Conservation (phyloP, 2,329 filamentous ascomycete species). For the Phyllosticta capitalensis region DNA sequence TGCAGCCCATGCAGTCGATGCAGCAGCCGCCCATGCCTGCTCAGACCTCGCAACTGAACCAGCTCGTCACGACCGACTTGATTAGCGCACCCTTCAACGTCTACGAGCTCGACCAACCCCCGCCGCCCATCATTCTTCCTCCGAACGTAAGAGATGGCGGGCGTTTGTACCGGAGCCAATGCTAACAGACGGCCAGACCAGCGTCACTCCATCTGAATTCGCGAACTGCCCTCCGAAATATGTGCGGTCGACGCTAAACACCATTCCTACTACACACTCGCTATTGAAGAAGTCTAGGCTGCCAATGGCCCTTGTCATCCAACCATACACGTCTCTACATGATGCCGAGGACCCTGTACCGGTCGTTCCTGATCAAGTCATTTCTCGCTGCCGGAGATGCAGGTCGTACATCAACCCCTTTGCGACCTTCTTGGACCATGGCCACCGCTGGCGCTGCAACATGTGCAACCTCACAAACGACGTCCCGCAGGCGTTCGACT, state of each 20-base stretch:
- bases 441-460: slow-evolving; percentile 97
- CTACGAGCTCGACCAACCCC: slow-evolving; percentile 80
- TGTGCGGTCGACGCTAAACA: slow-evolving; percentile 89
- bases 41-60: slow-evolving; percentile 53
- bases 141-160: slow-evolving; percentile 56
- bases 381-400: slow-evolving; percentile 90
- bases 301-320: slow-evolving; percentile 90
- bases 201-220: slow-evolving; percentile 80
- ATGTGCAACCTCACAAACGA: slow-evolving; percentile 99
- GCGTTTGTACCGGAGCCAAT: slow-evolving; percentile 5
- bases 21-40: slow-evolving; percentile 20
- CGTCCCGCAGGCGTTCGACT: slow-evolving; percentile 97
- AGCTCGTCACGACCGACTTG: slow-evolving; percentile 85
- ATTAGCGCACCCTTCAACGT: slow-evolving; percentile 91
- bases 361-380: slow-evolving; percentile 91
- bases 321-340: slow-evolving; percentile 87
- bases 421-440: slow-evolving; percentile 91
- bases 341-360: slow-evolving; percentile 87
- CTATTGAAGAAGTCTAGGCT: slow-evolving; percentile 94
- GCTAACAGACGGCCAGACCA: slow-evolving; percentile 53
- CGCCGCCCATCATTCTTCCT: slow-evolving; percentile 82
- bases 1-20: slow-evolving; percentile 35
- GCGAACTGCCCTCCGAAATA: slow-evolving; percentile 92
- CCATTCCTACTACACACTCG: slow-evolving; percentile 82
- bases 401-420: slow-evolving; percentile 97